Base-by-base conservation (phyloP, 805 yeast species). In the Nakazawaea sp. region DNA sequence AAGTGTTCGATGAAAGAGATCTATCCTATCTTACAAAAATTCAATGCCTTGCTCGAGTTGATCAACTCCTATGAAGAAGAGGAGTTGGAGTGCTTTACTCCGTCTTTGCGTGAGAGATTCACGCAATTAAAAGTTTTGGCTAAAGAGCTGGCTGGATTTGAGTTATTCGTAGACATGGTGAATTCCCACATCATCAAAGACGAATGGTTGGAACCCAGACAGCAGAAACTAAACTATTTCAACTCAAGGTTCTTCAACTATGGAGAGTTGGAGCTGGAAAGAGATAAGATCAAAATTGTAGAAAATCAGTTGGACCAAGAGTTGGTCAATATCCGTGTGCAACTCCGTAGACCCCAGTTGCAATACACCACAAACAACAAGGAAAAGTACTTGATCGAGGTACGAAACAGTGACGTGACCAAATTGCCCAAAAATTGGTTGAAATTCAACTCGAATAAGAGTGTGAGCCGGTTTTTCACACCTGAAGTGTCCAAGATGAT, bases 351-450 rank as follows among this genome's bases (percentile, higher is more conserved):
- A 20, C 83, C 89, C 0, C 62, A 70, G 27, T 51, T 82, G 36
- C 61, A 68, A 16, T 87, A 64, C 48, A 62, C 66, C 19, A 68
- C 78, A 11, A 76, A 72, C 38, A 67, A 72, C 35, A 79, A 76
- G 36, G 83, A 81, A 16, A 81, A 86, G 2, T 83, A 80, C 50
- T 60, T 89, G 33, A 68, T 92, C 17, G 96, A 89, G 49, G 78
- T 90, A 0, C 62, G 86, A 30, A 78, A 78, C 43, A 58, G 70
- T 10, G 72, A 72, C 30, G 63, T 70, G 2, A 72, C 71, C 30
- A 56, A 60, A 1, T 56, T 89, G 2, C 97, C 97, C 0, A 47
- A 61, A 2, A 76, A 74, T 35, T 90, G 96, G 96, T 59, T 81
- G 10, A 81, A 85, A 46, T 72, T 84, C 19, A 81, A 74, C 47